Evolutionary conservation across 192 early-diverging fungal species (phyloP), one percentile per base, ranked within the genome.

Genomic region (Entomortierella chlamydospora): DNA sequence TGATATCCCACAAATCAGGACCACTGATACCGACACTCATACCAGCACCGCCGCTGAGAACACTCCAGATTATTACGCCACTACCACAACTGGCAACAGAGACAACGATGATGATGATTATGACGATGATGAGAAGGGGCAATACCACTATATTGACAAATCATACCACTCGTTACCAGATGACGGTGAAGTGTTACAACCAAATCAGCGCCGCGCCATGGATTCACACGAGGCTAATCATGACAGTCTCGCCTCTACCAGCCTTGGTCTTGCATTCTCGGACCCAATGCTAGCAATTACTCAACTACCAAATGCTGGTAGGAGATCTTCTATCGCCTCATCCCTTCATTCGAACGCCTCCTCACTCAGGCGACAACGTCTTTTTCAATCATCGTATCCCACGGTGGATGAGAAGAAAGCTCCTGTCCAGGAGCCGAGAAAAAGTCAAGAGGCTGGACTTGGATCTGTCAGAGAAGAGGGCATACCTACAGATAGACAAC

Each of bases 231-330:
- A 70, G 17, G 4, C 26, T 9, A 37, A 11, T 23, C 54, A 70
- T 4, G 57, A 70, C 37, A 57, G 25, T 15, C 50, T 66, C 10
- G 57, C 61, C 30, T 33, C 68, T 0, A 41, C 67, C 22, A 70
- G 62, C 15, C 62, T 79, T 8, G 31, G 63, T 1, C 62, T 79
- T 26, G 76, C 76, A 26, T 70, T 79, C 52, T 79, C 76, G 42
- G 68, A 79, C 52, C 76, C 76, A 37, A 79, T 70, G 76, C 26
- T 79, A 52, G 76, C 76, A 4, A 79, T 79, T 57, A 61, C 76
- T 2, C 76, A 79, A 31, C 42, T 79, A 34, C 64, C 72, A 2
- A 78, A 78, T 52, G 76, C 65, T 9, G 68, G 50, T 9, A 33
- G 76, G 17, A 34, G 68, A 28, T 58, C 68, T 13, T 79, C 76